Evolutionary conservation across 202 grass and related monocot genomes (phyloP), one percentile per base, ranked within the genome.

Genomic region (Schoenoplectus triqueter): DNA sequence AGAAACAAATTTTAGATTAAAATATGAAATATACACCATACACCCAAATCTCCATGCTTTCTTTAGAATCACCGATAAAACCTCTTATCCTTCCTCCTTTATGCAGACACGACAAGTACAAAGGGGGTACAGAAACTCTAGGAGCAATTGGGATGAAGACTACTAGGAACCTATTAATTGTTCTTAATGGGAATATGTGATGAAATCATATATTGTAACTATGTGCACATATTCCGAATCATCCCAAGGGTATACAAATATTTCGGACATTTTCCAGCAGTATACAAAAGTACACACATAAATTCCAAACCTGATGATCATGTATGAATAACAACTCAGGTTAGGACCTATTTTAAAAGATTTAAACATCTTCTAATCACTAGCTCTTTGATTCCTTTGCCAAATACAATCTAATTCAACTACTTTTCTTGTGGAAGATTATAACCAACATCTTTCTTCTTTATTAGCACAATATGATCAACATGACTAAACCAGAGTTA

Each of bases 311-410:
- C 41, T 70, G 67, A 50, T n/a, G 14, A 73, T 19, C 69, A 49
- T 17, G 17, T 49, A 49, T 51, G 1, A 21, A 10, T 51, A 50
- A 51, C n/a, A 22, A 65, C 6, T 14, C 1, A 0, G 17, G 7
- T 21, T 51, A 51, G 47, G 47, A 73, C 18, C 46, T 73, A 5
- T 11, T 73, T 47, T 7, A 73, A 73, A 51, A 51, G 3, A 71
- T 47, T 51, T 73, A 21, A 20, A 5, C 70, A 21, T 73, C 47
- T 73, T 46, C 46, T 73, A 20, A 73, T 73, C 45, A 73, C 3
- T 50, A 50, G 68, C 41, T 71, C 69, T 71, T 71, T 18, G 47
- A n/a, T 73, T 51, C 9, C 13, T 11, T 73, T 20, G 70, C 18
- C 7, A 73, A 50, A 20, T 10, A 1, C 15, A 50, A 6, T 46